Evolutionary conservation across 75 land plant species (phyloP).

Genomic region (Cunninghamia lanceolata): DNA sequence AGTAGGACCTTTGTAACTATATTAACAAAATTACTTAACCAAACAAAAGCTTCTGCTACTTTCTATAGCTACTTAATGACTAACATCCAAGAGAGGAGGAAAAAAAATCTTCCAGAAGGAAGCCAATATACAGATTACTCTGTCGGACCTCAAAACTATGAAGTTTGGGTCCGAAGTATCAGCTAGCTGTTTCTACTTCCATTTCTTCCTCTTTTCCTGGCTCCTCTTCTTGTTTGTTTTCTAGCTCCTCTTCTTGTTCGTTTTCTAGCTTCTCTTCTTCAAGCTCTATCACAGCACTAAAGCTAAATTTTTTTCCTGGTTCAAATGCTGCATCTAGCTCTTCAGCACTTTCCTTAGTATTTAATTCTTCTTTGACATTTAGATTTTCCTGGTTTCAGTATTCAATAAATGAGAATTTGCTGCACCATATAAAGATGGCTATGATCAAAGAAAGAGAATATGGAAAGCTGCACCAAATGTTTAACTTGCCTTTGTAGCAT

Average conservation of each 20-base stretch:
- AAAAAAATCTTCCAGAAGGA: neutral
- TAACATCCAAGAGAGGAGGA: neutral
- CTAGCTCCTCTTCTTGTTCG: neutral
- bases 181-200: neutral
- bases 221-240: constrained; percentile 9
- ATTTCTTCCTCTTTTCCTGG: neutral
- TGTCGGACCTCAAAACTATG: neutral
- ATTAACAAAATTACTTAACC: neutral
- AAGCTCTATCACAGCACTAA: constrained; percentile 24
- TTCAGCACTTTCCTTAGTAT: constrained; percentile 26
- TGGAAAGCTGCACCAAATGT: constrained; percentile 1
- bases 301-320: constrained; percentile 30
- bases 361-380: constrained; percentile 23
- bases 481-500: constrained; percentile 19
- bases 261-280: constrained; percentile 13
- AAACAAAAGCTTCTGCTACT: neutral
- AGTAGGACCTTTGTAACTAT: neutral
- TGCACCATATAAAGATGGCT: neutral
- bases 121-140: neutral
- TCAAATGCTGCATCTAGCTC: constrained; percentile 20
- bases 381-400: constrained; percentile 21
- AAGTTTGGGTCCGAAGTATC: neutral
- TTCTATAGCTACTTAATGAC: neutral
- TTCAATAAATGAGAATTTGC: neutral
- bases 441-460: neutral